phyloP scores from a whole-genome alignment of 1,284 basidiomycete genomes.

The Mycosarcoma mackinlayi region DNA sequence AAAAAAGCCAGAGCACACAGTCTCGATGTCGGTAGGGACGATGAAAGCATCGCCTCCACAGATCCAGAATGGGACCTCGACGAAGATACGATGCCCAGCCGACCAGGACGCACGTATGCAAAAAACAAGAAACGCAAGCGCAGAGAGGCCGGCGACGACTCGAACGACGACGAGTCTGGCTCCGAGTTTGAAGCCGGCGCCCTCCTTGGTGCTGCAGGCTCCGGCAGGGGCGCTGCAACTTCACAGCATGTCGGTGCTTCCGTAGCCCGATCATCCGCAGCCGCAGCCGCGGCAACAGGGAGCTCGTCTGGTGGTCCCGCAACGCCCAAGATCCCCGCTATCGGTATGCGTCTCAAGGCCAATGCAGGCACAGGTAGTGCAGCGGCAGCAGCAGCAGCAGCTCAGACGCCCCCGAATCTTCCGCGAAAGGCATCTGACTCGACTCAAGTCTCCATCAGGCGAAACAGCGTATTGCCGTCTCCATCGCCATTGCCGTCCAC shows the following conservation, averaged over 20 bases:
- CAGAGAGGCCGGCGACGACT: slow-evolving; percentile 39
- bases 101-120: slow-evolving; percentile 51
- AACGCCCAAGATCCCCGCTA: slow-evolving; percentile 30
- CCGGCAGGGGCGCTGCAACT: slow-evolving; percentile 13
- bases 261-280: slow-evolving; percentile 21
- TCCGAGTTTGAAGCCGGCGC: slow-evolving; percentile 51
- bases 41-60: slow-evolving; percentile 46
- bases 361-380: slow-evolving; percentile 29
- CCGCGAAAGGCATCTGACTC: slow-evolving; percentile 39
- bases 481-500: slow-evolving; percentile 46
- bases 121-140: slow-evolving; percentile 54
- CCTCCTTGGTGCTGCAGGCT: slow-evolving; percentile 23
- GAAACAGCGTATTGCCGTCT: slow-evolving; percentile 47
- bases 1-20: slow-evolving; percentile 34
- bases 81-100: slow-evolving; percentile 51
- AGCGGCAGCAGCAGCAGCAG: slow-evolving; percentile 7
- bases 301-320: slow-evolving; percentile 7
- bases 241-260: slow-evolving; percentile 25
- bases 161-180: slow-evolving; percentile 45
- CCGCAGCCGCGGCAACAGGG: slow-evolving; percentile 21
- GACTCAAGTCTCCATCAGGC: slow-evolving; percentile 34
- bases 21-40: slow-evolving; percentile 31
- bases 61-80: slow-evolving; percentile 57
- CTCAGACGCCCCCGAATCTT: slow-evolving; percentile 33
- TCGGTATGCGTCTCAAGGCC: slow-evolving; percentile 56